A percentile compares a stretch with the other conserved stretches of the same genome.
Conservation (phyloP, 805 yeast species). For the Sugiyamaella qingdaonensis region DNA sequence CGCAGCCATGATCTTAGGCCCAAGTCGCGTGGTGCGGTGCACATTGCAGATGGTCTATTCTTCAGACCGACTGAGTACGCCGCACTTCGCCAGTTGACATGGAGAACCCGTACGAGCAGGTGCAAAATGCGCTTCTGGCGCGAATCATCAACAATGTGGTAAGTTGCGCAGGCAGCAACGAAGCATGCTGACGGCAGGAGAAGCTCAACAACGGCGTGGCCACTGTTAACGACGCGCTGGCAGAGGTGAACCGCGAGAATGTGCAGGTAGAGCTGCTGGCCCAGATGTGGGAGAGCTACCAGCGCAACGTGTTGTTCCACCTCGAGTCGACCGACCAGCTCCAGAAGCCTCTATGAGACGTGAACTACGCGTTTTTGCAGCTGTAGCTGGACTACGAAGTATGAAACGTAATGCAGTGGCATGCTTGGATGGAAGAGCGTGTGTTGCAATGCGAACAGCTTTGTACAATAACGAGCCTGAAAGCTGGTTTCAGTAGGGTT, state of each 20-base stretch:
- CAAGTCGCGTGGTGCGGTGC: too few relatives aligned
- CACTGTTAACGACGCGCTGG: conserved; percentile 55
- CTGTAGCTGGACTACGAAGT: too few relatives aligned
- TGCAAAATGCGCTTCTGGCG: conserved; percentile 67
- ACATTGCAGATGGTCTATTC: too few relatives aligned
- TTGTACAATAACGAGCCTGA: too few relatives aligned
- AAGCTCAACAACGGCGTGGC: conserved; percentile 66
- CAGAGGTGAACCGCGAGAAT: conserved; percentile 59
- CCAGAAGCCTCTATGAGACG: conserved; percentile 24
- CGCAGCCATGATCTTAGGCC: too few relatives aligned
- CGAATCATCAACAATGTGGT: conserved; percentile 75
- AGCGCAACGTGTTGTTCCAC: conserved; percentile 65
- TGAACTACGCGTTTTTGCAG: too few relatives aligned
- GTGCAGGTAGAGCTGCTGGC: conserved; percentile 66
- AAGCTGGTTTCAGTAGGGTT: too few relatives aligned
- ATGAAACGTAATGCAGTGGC: too few relatives aligned
- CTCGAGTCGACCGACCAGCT: conserved; percentile 58
- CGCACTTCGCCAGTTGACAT: conserved; percentile 32
- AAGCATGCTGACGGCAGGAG: conserved; percentile 42
- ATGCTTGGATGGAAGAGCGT: too few relatives aligned
- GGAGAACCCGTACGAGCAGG: conserved; percentile 87
- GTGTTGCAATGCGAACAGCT: too few relatives aligned
- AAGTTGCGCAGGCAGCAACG: conserved; percentile 34
- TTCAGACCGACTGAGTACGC: background rate
- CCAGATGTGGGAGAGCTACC: conserved; percentile 76